Evolutionary conservation across 306 rosid genomes (phyloP).

Genomic region (Dicorynia guianensis): DNA sequence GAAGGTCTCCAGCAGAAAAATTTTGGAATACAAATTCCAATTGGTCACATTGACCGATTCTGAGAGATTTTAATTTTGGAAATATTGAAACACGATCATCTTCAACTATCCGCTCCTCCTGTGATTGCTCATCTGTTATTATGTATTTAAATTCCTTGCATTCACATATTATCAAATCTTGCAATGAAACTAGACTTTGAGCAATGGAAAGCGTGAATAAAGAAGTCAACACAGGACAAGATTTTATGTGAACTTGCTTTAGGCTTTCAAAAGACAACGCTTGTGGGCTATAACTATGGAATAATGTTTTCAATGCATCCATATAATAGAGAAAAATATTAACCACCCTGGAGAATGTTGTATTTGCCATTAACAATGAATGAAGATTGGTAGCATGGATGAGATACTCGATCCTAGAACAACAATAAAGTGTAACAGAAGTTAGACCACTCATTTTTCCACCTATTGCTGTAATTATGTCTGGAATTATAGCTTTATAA

Average conservation of each 20-base stretch:
- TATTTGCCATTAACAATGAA: neutral
- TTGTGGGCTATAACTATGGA: neutral
- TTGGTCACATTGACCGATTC: fast-evolving
- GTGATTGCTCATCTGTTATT: neutral
- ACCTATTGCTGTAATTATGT: neutral
- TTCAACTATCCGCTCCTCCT: neutral
- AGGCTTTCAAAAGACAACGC: neutral
- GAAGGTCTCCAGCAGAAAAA: neutral
- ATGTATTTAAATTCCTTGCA: neutral
- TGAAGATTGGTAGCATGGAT: neutral
- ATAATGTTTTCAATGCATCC: neutral
- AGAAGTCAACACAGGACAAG: neutral
- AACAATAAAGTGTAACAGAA: fast-evolving
- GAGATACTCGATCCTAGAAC: neutral
- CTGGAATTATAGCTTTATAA: conserved; percentile 36
- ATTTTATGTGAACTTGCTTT: fast-evolving
- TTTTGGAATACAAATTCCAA: neutral
- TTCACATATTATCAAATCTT: fast-evolving
- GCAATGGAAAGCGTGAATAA: neutral
- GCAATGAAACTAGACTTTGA: neutral
- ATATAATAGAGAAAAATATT: fast-evolving
- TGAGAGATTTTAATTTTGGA: neutral
- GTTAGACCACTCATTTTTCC: neutral
- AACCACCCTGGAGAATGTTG: conserved; percentile 10
- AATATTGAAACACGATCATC: neutral